Evolutionary conservation across 345 rosid genomes (phyloP).

Genomic region (Orychophragmus violaceus): DNA sequence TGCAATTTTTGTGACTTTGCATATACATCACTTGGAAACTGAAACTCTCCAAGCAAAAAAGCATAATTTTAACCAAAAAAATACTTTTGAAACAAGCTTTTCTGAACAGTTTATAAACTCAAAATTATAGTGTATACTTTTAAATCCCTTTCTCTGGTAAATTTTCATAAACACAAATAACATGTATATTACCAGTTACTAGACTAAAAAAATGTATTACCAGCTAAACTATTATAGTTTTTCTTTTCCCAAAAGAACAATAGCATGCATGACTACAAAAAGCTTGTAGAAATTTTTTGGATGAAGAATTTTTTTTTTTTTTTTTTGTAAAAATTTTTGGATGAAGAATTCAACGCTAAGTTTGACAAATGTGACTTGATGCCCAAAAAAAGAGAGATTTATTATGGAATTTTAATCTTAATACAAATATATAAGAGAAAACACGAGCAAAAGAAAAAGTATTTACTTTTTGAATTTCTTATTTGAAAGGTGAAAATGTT

Average conservation of each 20-base stretch:
- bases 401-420: not conserved
- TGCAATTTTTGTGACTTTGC: not conserved
- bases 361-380: conserved; percentile 25
- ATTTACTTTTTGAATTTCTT: not conserved
- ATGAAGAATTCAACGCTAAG: conserved; percentile 10
- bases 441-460: conserved; percentile 24
- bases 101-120: not conserved
- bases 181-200: not conserved
- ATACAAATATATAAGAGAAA: not conserved
- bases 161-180: not conserved
- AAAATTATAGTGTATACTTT: not conserved
- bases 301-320: not conserved
- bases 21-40: not conserved
- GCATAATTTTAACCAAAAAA: too few relatives aligned
- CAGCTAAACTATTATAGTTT: not conserved
- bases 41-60: too few relatives aligned
- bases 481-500: conserved; percentile 29
- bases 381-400: not conserved
- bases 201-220: not conserved
- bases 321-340: not conserved
- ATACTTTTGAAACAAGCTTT: not conserved
- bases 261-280: conserved; percentile 3
- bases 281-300: conserved; percentile 6
- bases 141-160: not conserved
- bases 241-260: not conserved